phyloP scores from a whole-genome alignment of 2,329 filamentous ascomycete genomes.

The Nakataea oryzae region DNA sequence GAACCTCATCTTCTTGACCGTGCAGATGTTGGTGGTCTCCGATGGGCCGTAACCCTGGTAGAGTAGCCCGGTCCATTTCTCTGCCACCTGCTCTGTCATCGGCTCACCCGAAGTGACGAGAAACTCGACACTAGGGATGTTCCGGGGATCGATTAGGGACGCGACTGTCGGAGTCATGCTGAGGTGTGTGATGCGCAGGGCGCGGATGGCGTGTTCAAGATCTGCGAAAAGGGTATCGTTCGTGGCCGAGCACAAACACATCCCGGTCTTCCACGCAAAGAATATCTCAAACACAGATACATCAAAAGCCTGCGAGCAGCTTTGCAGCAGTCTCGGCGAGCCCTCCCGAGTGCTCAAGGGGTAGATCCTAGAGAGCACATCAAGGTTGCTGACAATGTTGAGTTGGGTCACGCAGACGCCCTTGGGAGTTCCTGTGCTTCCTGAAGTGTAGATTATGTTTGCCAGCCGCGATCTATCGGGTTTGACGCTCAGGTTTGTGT shows the following conservation, averaged over 20 bases:
- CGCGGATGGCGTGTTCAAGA: conserved; percentile 55
- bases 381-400: conserved; percentile 69
- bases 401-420: conserved; percentile 68
- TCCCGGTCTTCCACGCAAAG: conserved; percentile 68
- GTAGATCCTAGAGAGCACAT: conserved; percentile 55
- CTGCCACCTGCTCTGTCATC: conserved; percentile 60
- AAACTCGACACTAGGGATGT: conserved; percentile 62
- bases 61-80: conserved; percentile 57
- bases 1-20: conserved; percentile 51
- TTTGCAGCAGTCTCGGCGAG: conserved; percentile 59
- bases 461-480: conserved; percentile 43
- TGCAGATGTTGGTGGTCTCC: conserved; percentile 83
- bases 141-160: conserved; percentile 56
- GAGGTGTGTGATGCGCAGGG: conserved; percentile 62
- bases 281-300: conserved; percentile 89
- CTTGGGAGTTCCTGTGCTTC: conserved; percentile 72
- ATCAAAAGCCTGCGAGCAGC: conserved; percentile 78
- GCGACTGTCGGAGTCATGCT: conserved; percentile 82
- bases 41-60: conserved; percentile 80
- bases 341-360: conserved; percentile 29
- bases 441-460: conserved; percentile 76
- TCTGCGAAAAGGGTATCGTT: conserved; percentile 68
- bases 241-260: conserved; percentile 64
- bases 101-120: conserved; percentile 75
- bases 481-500: conserved; percentile 20